Evolutionary conservation across 2,329 filamentous ascomycete genomes (phyloP), one percentile per base, ranked within the genome.

Genomic region (Fusarium nisikadoi): DNA sequence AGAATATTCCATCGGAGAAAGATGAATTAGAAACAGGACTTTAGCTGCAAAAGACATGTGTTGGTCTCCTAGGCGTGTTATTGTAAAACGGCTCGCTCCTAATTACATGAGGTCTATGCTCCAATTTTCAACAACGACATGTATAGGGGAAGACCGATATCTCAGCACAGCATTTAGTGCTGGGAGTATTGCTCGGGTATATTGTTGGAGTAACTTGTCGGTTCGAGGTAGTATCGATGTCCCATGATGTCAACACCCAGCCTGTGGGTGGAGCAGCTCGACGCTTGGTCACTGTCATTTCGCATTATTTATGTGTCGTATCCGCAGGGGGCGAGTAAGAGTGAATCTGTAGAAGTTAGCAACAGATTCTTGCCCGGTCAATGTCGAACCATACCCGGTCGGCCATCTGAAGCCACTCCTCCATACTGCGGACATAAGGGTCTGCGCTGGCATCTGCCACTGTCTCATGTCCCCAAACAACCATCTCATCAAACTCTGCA

Each of bases 401-500:
- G 16, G 94, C 89, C 79, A 95, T 89, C 16, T 85, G 84, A 63
- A 97, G 85, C 94, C 94, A 97, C 81, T 97, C 94, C 73, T 91
- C 88, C 46, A 97, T 83, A 0, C 92, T 90, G 79, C 92, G 91
- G 8, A 93, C 84, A 79, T 94, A 96, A 3, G 88, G 84, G 81
- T 97, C 94, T 10, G 83, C 83, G 33, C 85, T 85, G 2, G 86
- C 85, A 66, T 92, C 90, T 10, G 90, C 90, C 54, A 89, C 75
- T 2, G 83, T 81, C 73, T 96, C 94, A 80, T 97, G 94, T 0
- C 89, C 91, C 95, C 95, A 98, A n/a, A 97, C 86, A 6, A 94
- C 83, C 55, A 97, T 80, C 60, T 92, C 86, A 11, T 94, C 89
- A 78, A 98, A 98, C 20, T 86, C 86, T 3, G 90, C 90, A 25